phyloP scores from a whole-genome alignment of 371 early-diverging fungal species.

The Lichtheimia hyalospora region DNA sequence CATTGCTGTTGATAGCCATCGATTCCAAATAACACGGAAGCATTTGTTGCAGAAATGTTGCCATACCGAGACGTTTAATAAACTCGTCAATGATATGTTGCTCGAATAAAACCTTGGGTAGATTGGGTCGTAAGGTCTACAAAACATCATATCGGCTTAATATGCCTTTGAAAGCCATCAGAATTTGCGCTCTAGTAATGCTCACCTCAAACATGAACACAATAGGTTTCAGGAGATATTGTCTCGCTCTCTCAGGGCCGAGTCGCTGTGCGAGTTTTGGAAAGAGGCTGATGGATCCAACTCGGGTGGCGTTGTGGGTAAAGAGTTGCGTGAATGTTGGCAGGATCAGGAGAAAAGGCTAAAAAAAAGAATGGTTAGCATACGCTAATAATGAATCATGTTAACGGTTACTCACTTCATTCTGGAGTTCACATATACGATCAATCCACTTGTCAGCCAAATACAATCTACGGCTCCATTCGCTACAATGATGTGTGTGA shows the following conservation, averaged over 20 bases:
- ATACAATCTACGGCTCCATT: constrained; percentile 48
- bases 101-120: constrained; percentile 54
- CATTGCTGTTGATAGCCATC: constrained; percentile 26
- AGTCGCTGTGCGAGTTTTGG: constrained; percentile 61
- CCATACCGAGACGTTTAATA: constrained; percentile 53
- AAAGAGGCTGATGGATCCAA: constrained; percentile 55
- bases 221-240: constrained; percentile 57
- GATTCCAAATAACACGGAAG: constrained; percentile 65
- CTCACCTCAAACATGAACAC: constrained; percentile 62
- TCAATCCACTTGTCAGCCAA: constrained; percentile 63
- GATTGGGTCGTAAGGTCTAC: constrained; percentile 53
- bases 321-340: constrained; percentile 62
- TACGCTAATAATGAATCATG: not conserved
- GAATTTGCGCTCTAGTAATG: no score
- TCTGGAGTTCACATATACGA: constrained; percentile 58
- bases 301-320: constrained; percentile 50
- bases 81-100: constrained; percentile 48
- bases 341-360: constrained; percentile 60
- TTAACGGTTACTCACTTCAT: constrained; percentile 36
- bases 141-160: not conserved
- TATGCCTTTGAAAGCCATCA: no score
- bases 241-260: constrained; percentile 55
- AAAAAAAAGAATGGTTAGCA: constrained; percentile 1
- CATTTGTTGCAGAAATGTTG: constrained; percentile 60
- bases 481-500: constrained; percentile 17